Percentiles rank a stretch among this genome's conserved stretches.
Evolutionary conservation across 2,329 filamentous ascomycete species (phyloP).

Genomic region (Cladosporium sp.): DNA sequence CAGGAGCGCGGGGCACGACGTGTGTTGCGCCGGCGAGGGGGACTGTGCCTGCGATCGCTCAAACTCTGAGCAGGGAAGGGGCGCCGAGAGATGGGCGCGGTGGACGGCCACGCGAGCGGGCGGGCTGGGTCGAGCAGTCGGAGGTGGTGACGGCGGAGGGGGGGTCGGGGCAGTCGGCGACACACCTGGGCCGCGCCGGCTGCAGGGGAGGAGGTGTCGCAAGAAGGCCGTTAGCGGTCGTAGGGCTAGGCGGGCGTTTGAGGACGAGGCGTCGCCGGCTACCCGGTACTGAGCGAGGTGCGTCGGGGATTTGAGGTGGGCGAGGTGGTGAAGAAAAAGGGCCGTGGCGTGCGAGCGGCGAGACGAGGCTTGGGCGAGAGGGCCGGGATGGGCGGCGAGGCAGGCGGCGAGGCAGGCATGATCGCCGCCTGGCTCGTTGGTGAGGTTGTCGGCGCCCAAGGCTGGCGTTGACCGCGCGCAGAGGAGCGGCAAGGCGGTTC

Average conservation of each 20-base stretch:
- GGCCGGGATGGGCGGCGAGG: constrained; percentile 3
- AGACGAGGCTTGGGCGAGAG: background rate
- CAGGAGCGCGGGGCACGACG: constrained; percentile 10
- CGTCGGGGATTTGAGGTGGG: constrained; percentile 1
- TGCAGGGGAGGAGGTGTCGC: constrained; percentile 10
- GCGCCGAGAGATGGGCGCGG: constrained; percentile 9
- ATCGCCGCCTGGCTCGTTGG: constrained; percentile 9
- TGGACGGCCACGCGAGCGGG: constrained; percentile 10
- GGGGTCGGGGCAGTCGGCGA: constrained; percentile 8
- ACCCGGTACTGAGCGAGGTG: constrained; percentile 9
- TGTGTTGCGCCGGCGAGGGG: constrained; percentile 3
- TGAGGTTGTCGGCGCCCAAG: constrained; percentile 12
- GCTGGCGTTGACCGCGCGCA: background rate
- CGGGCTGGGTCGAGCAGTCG: background rate
- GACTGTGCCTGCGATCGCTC: constrained; percentile 9
- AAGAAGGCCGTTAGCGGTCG: constrained; percentile 9
- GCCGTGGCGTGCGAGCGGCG: background rate
- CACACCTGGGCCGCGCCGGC: constrained; percentile 8
- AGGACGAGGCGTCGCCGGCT: constrained; percentile 12
- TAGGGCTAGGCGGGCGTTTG: constrained; percentile 11
- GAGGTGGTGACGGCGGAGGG: constrained; percentile 4
- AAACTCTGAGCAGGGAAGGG: constrained; percentile 11
- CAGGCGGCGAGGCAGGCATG: background rate
- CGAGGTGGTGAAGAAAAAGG: constrained; percentile 8
- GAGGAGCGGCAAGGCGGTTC: constrained; percentile 1